Evolutionary conservation across 2,329 filamentous ascomycete species (phyloP).

Genomic region (Cladorrhinum sp.): DNA sequence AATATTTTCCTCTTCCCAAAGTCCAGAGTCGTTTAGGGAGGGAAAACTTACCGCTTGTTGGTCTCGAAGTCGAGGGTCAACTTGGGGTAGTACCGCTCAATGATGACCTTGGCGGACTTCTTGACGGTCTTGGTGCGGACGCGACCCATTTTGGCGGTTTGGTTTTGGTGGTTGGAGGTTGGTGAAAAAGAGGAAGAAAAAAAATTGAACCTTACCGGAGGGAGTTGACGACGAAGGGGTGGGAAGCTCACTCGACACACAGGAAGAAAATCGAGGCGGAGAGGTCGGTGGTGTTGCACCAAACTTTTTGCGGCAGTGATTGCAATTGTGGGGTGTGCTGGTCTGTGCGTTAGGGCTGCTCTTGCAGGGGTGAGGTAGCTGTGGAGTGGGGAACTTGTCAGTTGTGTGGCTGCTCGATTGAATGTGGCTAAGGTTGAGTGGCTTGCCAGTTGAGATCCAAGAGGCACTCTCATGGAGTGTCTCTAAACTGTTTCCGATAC

Average conservation of each 20-base stretch:
- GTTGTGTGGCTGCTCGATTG: neutral
- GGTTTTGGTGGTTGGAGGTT: constrained; percentile 36
- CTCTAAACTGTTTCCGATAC: too few species aligned
- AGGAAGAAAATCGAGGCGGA: constrained; percentile 10
- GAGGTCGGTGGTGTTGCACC: neutral
- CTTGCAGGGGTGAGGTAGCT: neutral
- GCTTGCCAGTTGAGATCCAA: neutral
- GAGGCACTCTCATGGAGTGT: too few species aligned
- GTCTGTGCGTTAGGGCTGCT: constrained; percentile 25
- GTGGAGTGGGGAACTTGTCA: neutral
- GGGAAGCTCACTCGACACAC: constrained; percentile 10
- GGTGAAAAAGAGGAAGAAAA: constrained; percentile 10
- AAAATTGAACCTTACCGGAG: constrained; percentile 2
- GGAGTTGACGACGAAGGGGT: constrained; percentile 21
- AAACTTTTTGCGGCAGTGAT: constrained; percentile 20
- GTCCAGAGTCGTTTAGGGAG: constrained; percentile 79
- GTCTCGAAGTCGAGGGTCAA: constrained; percentile 99
- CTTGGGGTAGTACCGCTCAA: constrained; percentile 94
- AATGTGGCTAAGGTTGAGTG: neutral
- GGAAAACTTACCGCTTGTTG: constrained; percentile 61
- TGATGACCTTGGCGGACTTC: constrained; percentile 97
- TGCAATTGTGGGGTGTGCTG: constrained; percentile 21
- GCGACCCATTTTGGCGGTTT: constrained; percentile 65
- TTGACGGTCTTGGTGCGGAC: constrained; percentile 69
- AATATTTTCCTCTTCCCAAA: constrained; percentile 57